Evolutionary conservation across 352 stramenopile genomes (phyloP).

Genomic region (Globisporangium megalacanthum): DNA sequence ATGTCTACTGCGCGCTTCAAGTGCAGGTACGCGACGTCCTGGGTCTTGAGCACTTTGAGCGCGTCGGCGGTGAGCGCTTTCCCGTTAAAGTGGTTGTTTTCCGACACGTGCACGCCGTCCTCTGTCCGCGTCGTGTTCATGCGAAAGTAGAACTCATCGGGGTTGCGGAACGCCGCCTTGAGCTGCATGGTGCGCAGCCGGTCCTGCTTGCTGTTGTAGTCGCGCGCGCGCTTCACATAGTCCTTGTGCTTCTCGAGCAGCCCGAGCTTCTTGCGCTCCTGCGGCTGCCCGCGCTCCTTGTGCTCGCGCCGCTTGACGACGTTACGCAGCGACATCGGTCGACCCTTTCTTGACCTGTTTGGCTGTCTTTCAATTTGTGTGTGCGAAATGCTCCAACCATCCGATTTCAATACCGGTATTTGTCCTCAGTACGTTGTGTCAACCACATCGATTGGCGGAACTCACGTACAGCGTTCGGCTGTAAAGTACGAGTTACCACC

Average conservation of each 20-base stretch:
- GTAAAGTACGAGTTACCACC: too few relatives aligned
- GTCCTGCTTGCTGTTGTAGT: constrained; percentile 96
- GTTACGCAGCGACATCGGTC: constrained; percentile 90
- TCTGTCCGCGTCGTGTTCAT: constrained; percentile 90
- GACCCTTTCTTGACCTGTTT: too few relatives aligned
- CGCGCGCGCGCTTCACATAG: constrained; percentile 93
- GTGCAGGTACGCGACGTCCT: constrained; percentile 95
- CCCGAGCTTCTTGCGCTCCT: constrained; percentile 86
- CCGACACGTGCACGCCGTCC: constrained; percentile 68
- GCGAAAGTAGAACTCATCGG: constrained; percentile 99
- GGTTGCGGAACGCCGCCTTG: constrained; percentile 95
- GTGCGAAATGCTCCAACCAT: too few relatives aligned
- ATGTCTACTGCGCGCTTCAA: constrained; percentile 81
- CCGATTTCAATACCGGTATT: too few relatives aligned
- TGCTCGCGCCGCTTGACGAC: constrained; percentile 98
- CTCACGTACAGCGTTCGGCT: too few relatives aligned
- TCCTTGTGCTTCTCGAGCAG: constrained; percentile 99
- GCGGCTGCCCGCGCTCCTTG: constrained; percentile 97
- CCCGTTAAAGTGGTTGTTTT: constrained; percentile 57
- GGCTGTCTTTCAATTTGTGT: too few relatives aligned
- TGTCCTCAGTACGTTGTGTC: too few relatives aligned
- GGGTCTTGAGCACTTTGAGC: constrained; percentile 92
- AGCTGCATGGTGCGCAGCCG: constrained; percentile 83
- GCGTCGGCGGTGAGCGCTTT: constrained; percentile 68
- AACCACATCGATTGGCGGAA: too few relatives aligned